Evolutionary conservation across 176 grass and related monocot genomes (phyloP).

Genomic region (Zoysia japonica): DNA sequence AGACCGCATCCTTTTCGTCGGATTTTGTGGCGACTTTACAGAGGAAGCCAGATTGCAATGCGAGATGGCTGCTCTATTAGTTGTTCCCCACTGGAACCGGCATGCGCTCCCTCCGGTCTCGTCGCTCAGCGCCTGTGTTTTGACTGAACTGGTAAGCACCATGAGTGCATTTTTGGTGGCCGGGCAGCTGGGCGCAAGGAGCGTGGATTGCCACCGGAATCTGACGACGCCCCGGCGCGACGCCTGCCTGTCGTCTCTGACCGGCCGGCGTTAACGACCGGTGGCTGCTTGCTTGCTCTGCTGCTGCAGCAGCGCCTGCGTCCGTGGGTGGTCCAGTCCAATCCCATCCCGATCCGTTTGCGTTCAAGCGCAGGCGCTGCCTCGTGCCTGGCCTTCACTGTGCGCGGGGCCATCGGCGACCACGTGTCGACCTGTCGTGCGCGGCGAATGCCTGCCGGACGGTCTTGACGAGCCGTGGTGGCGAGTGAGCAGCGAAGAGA

Average conservation of each 20-base stretch:
- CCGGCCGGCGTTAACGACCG: not conserved
- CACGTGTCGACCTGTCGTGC: conserved; percentile 37
- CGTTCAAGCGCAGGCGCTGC: conserved; percentile 29
- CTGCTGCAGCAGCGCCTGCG: too few species aligned
- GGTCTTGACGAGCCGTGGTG: not conserved
- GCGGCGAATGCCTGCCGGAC: not conserved
- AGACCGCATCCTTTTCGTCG: not conserved
- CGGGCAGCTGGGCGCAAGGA: not conserved
- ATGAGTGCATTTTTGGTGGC: conserved; percentile 42
- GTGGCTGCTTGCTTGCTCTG: conserved; percentile 2
- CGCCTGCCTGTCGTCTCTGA: conserved; percentile 27
- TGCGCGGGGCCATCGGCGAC: conserved; percentile 18
- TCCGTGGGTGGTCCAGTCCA: too few species aligned
- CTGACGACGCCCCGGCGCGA: conserved; percentile 11
- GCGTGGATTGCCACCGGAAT: not conserved
- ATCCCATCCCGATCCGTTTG: not conserved
- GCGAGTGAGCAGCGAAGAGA: not conserved
- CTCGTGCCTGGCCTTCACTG: conserved; percentile 28
- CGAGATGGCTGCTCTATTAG: not conserved
- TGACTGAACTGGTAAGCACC: conserved; percentile 45
- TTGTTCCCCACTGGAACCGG: conserved; percentile 22
- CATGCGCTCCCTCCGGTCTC: not conserved
- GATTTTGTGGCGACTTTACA: conserved; percentile 3
- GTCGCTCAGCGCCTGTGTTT: conserved; percentile 25
- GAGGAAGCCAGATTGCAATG: not conserved